phyloP scores from a whole-genome alignment of 2,329 filamentous ascomycete species.

The Aspergillus latus region DNA sequence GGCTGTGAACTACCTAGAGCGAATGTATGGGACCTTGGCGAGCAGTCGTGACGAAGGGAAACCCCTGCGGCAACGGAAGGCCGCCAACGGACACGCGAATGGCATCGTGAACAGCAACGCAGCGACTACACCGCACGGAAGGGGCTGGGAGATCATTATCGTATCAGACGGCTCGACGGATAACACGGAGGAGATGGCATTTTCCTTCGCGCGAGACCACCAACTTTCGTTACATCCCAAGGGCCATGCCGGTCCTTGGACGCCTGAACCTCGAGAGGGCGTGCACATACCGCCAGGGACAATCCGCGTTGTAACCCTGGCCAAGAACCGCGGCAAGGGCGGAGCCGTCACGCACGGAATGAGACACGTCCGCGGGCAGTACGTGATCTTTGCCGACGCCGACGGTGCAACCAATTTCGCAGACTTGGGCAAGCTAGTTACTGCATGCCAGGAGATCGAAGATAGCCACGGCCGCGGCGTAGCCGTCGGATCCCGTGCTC shows the following conservation, averaged over 20 bases:
- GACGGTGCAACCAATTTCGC: constrained; percentile 87
- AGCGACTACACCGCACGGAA: constrained; percentile 28
- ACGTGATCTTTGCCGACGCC: constrained; percentile 91
- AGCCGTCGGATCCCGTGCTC: constrained; percentile 85
- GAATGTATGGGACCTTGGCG: constrained; percentile 62
- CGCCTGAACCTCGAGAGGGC: constrained; percentile 41
- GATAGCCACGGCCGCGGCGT: constrained; percentile 74
- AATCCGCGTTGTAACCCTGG: constrained; percentile 75
- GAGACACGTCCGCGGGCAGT: constrained; percentile 83
- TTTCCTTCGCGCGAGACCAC: constrained; percentile 74
- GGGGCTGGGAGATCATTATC: constrained; percentile 88
- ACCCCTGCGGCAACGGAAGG: constrained; percentile 26
- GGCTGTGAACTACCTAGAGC: constrained; percentile 81
- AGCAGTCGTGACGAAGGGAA: constrained; percentile 16
- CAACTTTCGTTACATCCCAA: constrained; percentile 52
- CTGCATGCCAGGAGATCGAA: constrained; percentile 72
- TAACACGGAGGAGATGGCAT: constrained; percentile 73
- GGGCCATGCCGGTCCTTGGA: constrained; percentile 54
- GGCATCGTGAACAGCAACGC: constrained; percentile 32
- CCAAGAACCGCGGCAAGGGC: constrained; percentile 87
- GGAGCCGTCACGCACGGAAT: constrained; percentile 94
- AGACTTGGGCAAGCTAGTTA: constrained; percentile 78
- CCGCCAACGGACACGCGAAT: constrained; percentile 32
- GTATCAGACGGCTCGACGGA: constrained; percentile 89
- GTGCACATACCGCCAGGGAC: constrained; percentile 69